Percentiles rank a stretch among this genome's conserved stretches.
Evolutionary conservation across 2,329 filamentous ascomycete species (phyloP).

Genomic region (Paracamarosporium sp.): DNA sequence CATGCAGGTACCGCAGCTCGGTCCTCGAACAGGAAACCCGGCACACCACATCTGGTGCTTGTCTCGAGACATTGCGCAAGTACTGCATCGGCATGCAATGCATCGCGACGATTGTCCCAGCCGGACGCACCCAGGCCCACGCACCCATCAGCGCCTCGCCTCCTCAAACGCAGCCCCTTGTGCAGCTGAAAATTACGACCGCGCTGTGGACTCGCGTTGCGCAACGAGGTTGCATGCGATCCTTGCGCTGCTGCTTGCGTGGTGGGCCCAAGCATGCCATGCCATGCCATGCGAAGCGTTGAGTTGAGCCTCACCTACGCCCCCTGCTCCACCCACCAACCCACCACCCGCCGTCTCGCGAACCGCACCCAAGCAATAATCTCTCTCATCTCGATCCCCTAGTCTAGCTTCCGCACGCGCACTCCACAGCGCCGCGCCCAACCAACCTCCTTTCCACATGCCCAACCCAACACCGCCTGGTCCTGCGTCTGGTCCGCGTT

Average conservation of each 20-base stretch:
- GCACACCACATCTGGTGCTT: not conserved
- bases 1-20: conserved; percentile 5
- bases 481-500: too few species aligned
- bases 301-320: not conserved
- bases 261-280: too few species aligned
- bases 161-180: too few species aligned
- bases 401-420: not conserved
- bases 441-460: not conserved
- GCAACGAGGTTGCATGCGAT: conserved; percentile 7
- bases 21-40: not conserved
- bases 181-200: not conserved
- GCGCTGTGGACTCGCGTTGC: conserved; percentile 9
- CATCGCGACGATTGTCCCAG: too few species aligned
- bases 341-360: too few species aligned
- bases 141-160: too few species aligned
- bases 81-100: too few species aligned
- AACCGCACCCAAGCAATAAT: too few species aligned
- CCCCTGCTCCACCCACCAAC: too few species aligned
- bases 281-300: not conserved
- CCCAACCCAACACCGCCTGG: too few species aligned
- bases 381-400: not conserved
- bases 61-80: not conserved
- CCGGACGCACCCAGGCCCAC: too few species aligned
- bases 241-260: not conserved
- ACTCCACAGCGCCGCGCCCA: not conserved